phyloP scores from a whole-genome alignment of 345 rosid genomes.

The Aethionema arabicum region DNA sequence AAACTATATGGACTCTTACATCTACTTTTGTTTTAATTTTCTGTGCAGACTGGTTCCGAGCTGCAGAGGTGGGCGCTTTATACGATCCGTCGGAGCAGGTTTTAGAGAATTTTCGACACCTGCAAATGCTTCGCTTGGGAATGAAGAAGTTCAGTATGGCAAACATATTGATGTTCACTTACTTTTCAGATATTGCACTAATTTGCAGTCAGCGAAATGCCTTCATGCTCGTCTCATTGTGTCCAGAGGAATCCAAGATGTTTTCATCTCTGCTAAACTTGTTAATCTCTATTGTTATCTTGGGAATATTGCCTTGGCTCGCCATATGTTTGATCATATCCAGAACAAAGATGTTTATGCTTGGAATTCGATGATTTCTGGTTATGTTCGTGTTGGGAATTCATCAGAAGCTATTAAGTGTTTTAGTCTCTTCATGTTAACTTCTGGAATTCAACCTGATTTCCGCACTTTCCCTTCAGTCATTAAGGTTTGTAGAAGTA shows the following conservation, averaged over 20 bases:
- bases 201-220: constrained; percentile 34
- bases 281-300: constrained; percentile 47
- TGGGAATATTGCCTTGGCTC: constrained; percentile 38
- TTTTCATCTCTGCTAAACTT: constrained; percentile 40
- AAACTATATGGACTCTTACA: no score
- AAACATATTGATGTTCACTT: constrained; percentile 36
- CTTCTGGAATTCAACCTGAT: constrained; percentile 59
- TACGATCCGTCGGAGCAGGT: constrained; percentile 23
- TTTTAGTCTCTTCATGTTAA: constrained; percentile 41
- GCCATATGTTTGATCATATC: constrained; percentile 41
- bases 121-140: constrained; percentile 29
- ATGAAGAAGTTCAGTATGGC: constrained; percentile 2
- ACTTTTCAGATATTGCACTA: constrained; percentile 45
- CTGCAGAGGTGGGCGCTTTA: constrained; percentile 40
- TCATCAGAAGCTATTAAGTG: constrained; percentile 43
- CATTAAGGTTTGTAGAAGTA: constrained; percentile 52
- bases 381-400: constrained; percentile 41
- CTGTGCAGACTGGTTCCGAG: constrained; percentile 37
- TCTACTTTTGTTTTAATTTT: background rate
- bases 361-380: constrained; percentile 60
- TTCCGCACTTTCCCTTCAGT: constrained; percentile 59
- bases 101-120: constrained; percentile 35
- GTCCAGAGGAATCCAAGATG: constrained; percentile 33
- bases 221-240: constrained; percentile 51
- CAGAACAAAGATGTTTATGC: constrained; percentile 47